phyloP scores from a whole-genome alignment of 805 yeast genomes.

The Starmerella etchellsii region DNA sequence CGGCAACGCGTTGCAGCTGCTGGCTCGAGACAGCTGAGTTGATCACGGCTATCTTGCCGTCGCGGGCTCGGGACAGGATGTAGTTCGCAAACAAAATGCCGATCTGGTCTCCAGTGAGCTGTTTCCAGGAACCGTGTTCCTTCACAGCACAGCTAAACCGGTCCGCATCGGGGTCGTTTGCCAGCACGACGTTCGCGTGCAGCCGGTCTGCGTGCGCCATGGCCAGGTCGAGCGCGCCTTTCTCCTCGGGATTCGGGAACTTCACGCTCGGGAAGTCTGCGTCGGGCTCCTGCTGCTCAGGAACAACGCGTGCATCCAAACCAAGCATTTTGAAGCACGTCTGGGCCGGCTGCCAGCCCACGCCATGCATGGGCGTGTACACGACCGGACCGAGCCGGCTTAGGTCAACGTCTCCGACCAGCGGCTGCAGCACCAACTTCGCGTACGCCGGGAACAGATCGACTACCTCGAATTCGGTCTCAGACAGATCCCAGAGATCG shows the following conservation, averaged over 20 bases:
- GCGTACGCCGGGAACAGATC: constrained; percentile 6
- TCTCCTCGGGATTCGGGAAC: constrained; percentile 92
- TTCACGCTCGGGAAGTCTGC: constrained; percentile 74
- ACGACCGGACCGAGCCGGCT: constrained; percentile 34
- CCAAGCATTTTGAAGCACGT: constrained; percentile 32
- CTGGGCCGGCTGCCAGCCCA: constrained; percentile 54
- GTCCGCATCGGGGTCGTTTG: constrained; percentile 97
- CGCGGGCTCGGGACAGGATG: constrained; percentile 25
- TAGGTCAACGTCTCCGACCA: neutral
- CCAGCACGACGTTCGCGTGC: constrained; percentile 48
- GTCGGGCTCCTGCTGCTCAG: constrained; percentile 61
- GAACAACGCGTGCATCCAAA: constrained; percentile 33
- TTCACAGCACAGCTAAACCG: constrained; percentile 73
- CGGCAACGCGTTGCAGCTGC: constrained; percentile 58
- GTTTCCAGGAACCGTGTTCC: constrained; percentile 44
- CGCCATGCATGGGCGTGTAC: constrained; percentile 95
- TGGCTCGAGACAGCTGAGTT: constrained; percentile 92
- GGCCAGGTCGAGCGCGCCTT: constrained; percentile 71
- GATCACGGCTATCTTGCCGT: constrained; percentile 38
- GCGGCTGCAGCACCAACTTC: constrained; percentile 7
- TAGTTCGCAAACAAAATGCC: constrained; percentile 74
- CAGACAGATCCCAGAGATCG: constrained; percentile 37
- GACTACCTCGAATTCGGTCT: neutral
- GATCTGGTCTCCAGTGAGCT: constrained; percentile 81
- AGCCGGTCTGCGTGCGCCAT: constrained; percentile 44